These are phyloP conservation scores for Zymoseptoria passerinii DNA, from an alignment of 2,329 filamentous ascomycete species.

Conservation along the genomic window DNA sequence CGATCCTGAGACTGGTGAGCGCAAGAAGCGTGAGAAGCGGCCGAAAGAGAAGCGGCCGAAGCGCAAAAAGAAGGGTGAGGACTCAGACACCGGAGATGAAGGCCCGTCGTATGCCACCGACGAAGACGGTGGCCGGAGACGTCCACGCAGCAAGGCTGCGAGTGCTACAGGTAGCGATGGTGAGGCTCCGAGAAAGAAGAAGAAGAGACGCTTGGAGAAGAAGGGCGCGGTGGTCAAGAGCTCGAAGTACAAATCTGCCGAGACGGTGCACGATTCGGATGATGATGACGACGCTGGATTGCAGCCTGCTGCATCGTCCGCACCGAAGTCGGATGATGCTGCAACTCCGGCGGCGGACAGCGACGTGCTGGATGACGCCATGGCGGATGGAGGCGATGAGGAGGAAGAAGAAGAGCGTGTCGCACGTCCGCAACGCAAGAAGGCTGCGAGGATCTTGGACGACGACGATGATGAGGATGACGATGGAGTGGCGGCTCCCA, in stretches of 20 bases:
- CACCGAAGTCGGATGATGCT: conserved; percentile 23
- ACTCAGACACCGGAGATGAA: conserved; percentile 39
- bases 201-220: conserved; percentile 55
- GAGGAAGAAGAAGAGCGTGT: conserved; percentile 21
- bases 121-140: conserved; percentile 37
- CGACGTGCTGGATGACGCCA: conserved; percentile 16
- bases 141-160: conserved; percentile 22
- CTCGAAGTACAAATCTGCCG: conserved; percentile 74
- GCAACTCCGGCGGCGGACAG: conserved; percentile 16
- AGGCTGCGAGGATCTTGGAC: conserved; percentile 26
- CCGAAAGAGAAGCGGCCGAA: conserved; percentile 34
- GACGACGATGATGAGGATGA: conserved; percentile 30
- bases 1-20: conserved; percentile 74
- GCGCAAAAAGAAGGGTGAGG: conserved; percentile 54
- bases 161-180: conserved; percentile 33
- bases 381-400: conserved; percentile 19
- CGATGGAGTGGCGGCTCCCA: conserved; percentile 2
- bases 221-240: conserved; percentile 36
- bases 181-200: conserved; percentile 53
- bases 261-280: conserved; percentile 73
- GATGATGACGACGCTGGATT: conserved; percentile 40
- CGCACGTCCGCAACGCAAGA: conserved; percentile 17
- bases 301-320: conserved; percentile 13
- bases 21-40: conserved; percentile 69
- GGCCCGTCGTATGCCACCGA: conserved; percentile 37